phyloP scores from a whole-genome alignment of 352 stramenopile genomes.

The Globisporangium solare region DNA sequence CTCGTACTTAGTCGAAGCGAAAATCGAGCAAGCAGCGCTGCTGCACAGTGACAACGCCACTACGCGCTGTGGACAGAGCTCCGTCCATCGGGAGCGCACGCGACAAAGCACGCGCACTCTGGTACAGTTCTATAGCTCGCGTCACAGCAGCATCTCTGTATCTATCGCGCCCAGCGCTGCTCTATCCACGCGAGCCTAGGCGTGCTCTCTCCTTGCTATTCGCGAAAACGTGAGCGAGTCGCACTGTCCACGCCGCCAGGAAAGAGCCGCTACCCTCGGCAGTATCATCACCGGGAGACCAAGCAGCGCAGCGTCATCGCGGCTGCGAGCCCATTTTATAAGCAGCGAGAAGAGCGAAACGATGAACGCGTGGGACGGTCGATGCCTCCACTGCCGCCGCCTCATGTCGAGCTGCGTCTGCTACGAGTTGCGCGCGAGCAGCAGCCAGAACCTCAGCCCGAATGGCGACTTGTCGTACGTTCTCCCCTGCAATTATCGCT shows the following conservation, averaged over 20 bases:
- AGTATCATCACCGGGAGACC: background rate
- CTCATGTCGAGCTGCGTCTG: slow-evolving; percentile 21
- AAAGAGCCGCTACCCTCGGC: too few species aligned
- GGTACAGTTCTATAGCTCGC: background rate
- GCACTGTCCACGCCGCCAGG: too few species aligned
- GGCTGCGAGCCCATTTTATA: too few species aligned
- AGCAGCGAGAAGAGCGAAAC: background rate
- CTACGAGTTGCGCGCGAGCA: slow-evolving; percentile 3
- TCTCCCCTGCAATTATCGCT: background rate
- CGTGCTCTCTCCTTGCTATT: too few species aligned
- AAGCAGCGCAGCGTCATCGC: background rate
- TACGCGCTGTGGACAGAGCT: slow-evolving; percentile 10
- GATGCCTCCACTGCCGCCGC: slow-evolving; percentile 12
- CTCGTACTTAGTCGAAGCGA: background rate
- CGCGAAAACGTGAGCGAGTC: too few species aligned
- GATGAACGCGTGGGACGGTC: slow-evolving; percentile 18
- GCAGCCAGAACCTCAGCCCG: slow-evolving; percentile 10
- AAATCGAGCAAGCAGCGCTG: slow-evolving; percentile 10
- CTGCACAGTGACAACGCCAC: background rate
- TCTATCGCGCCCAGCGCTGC: background rate
- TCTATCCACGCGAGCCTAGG: background rate
- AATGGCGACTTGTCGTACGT: slow-evolving; percentile 10
- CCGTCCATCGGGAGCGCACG: background rate
- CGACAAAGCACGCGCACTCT: background rate
- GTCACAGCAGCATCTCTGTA: background rate